A percentile compares a stretch with the other conserved stretches of the same genome.
Evolutionary conservation across 192 early-diverging fungal genomes (phyloP).

Genomic region (Coemansia sp.): DNA sequence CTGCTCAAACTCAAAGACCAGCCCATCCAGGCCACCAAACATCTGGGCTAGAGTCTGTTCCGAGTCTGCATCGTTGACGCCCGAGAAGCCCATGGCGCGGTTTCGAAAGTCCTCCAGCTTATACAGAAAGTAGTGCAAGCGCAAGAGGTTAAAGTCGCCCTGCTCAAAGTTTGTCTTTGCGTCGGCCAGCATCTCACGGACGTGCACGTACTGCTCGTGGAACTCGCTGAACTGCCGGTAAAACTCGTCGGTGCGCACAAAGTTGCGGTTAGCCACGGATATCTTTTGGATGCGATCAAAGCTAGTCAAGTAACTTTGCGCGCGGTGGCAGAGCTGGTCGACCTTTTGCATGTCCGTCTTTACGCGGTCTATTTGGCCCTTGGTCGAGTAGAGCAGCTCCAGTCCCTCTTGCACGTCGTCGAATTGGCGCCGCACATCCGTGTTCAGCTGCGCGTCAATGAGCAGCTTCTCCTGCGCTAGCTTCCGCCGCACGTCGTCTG

Average conservation of each 20-base stretch:
- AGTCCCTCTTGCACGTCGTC: constrained; percentile 87
- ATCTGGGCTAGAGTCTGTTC: constrained; percentile 80
- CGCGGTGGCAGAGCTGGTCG: constrained; percentile 80
- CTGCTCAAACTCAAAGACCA: constrained; percentile 78
- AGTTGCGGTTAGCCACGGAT: constrained; percentile 92
- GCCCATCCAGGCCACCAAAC: constrained; percentile 77
- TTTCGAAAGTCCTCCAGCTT: constrained; percentile 86
- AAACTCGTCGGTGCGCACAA: constrained; percentile 81
- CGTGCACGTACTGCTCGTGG: constrained; percentile 72
- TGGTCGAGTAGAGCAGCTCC: constrained; percentile 67
- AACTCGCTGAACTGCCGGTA: constrained; percentile 86
- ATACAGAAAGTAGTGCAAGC: constrained; percentile 85
- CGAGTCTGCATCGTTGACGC: constrained; percentile 68
- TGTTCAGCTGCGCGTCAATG: constrained; percentile 94
- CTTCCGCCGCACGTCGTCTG: constrained; percentile 74
- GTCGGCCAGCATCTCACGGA: constrained; percentile 66
- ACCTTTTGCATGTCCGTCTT: constrained; percentile 77
- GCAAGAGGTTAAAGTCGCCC: constrained; percentile 66
- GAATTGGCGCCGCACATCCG: constrained; percentile 87
- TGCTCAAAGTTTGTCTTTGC: constrained; percentile 54
- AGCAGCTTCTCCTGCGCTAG: constrained; percentile 84
- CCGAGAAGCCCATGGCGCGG: constrained; percentile 75
- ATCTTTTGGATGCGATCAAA: constrained; percentile 91
- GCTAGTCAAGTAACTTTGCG: constrained; percentile 83
- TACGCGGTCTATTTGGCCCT: constrained; percentile 61